Conservation (phyloP, 2,329 filamentous ascomycete genomes). For the Berkeleyomyces basicola region DNA sequence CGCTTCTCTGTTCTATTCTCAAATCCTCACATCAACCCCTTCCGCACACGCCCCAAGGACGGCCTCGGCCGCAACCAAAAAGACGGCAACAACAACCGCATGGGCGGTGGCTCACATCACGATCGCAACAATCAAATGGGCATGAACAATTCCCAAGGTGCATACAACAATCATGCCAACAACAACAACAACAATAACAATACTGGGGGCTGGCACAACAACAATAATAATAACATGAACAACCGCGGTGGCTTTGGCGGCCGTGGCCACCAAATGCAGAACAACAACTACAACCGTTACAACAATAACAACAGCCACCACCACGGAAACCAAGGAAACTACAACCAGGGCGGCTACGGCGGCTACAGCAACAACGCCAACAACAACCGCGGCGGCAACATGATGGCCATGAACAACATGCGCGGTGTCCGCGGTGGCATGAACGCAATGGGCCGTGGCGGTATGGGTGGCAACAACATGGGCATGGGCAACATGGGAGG, state of each 20-base stretch:
- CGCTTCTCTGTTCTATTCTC: slow-evolving; percentile 62
- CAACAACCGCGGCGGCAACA: slow-evolving; percentile 26
- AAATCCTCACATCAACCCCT: slow-evolving; percentile 64
- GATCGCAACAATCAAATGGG: slow-evolving; percentile 29
- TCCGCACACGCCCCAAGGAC: slow-evolving; percentile 78
- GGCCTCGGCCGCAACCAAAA: slow-evolving; percentile 27
- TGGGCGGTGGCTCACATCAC: slow-evolving; percentile 40
- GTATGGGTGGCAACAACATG: slow-evolving; percentile 25
- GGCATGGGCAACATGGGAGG: slow-evolving; percentile 43
- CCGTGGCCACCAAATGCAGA: slow-evolving; percentile 11
- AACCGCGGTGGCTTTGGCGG: slow-evolving; percentile 33
- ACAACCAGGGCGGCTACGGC: slow-evolving; percentile 18
- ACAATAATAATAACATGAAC: slow-evolving; percentile 22
- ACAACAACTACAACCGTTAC: slow-evolving; percentile 8
- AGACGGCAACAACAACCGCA: slow-evolving; percentile 28
- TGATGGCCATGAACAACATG: slow-evolving; percentile 26
- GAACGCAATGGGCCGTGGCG: slow-evolving; percentile 26
- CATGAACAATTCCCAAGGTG: slow-evolving; percentile 20
- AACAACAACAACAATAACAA: slow-evolving; percentile 35
- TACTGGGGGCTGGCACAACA: slow-evolving; percentile 21
- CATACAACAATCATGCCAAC: slow-evolving; percentile 29
- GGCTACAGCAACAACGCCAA: slow-evolving; percentile 19
- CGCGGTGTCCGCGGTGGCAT: slow-evolving; percentile 33
- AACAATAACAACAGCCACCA: slow-evolving; percentile 13
- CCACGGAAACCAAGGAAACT: slow-evolving; percentile 12